A percentile compares a stretch with the other conserved stretches of the same genome.
phyloP scores from a whole-genome alignment of 306 rosid genomes.

The Sicyos edulis region DNA sequence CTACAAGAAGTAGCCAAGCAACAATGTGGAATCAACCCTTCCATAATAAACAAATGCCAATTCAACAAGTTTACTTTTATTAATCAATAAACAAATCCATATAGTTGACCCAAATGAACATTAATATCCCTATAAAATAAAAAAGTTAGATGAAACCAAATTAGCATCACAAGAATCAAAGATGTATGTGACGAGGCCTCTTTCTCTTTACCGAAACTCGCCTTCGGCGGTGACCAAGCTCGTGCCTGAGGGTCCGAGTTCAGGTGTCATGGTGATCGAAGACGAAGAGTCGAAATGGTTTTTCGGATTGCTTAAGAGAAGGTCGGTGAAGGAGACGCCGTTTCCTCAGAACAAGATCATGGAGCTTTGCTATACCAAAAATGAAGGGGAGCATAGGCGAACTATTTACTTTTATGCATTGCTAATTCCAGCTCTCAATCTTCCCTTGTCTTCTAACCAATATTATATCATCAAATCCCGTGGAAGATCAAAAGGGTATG shows the following conservation, averaged over 20 bases:
- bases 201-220: conserved; percentile 38
- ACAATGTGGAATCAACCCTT: too few relatives aligned
- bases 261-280: conserved; percentile 58
- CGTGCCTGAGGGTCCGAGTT: conserved; percentile 57
- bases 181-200: conserved; percentile 60
- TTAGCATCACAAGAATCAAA: not conserved
- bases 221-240: conserved; percentile 31
- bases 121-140: too few relatives aligned
- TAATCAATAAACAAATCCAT: too few relatives aligned
- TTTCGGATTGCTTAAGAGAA: conserved; percentile 36
- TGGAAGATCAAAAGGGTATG: conserved; percentile 63
- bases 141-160: too few relatives aligned
- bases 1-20: too few relatives aligned
- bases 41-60: too few relatives aligned
- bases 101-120: too few relatives aligned
- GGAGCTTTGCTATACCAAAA: conserved; percentile 44
- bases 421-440: conserved; percentile 64
- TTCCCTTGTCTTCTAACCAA: conserved; percentile 51
- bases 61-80: too few relatives aligned
- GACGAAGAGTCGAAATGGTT: conserved; percentile 43
- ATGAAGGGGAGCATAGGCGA: conserved; percentile 9
- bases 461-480: conserved; percentile 49
- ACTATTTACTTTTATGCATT: conserved; percentile 32
- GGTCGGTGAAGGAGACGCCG: conserved; percentile 42
- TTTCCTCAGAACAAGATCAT: conserved; percentile 59